phyloP scores from a whole-genome alignment of 2,329 filamentous ascomycete genomes.

The Xylariales sp. region DNA sequence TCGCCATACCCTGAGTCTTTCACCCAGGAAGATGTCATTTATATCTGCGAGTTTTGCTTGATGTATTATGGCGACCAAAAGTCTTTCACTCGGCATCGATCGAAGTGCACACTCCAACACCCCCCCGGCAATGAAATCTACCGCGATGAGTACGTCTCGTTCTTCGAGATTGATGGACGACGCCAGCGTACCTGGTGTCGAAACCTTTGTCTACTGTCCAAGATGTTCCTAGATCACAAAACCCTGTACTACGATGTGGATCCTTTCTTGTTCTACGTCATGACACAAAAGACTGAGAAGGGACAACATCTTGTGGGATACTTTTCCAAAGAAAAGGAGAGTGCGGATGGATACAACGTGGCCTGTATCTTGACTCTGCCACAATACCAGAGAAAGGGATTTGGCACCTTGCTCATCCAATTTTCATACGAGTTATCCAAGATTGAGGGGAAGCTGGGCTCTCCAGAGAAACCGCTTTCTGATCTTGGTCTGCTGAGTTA shows the following conservation, averaged over 20 bases:
- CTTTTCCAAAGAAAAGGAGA: conserved; percentile 98
- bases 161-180: conserved; percentile 95
- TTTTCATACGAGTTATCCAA: conserved; percentile 97
- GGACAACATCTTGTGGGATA: conserved; percentile 98
- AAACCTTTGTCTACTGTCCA: conserved; percentile 89
- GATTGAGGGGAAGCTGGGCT: conserved; percentile 91
- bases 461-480: conserved; percentile 92
- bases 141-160: conserved; percentile 86
- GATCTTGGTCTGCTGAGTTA: conserved; percentile 92
- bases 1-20: conserved; percentile 92
- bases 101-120: conserved; percentile 86
- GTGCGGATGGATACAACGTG: conserved; percentile 93
- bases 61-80: conserved; percentile 82
- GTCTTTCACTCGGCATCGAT: conserved; percentile 78
- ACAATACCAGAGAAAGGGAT: conserved; percentile 93
- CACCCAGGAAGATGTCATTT: conserved; percentile 83
- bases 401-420: conserved; percentile 87
- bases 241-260: conserved; percentile 99
- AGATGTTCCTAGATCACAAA: conserved; percentile 95
- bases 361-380: conserved; percentile 96
- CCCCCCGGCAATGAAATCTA: conserved; percentile 98
- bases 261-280: conserved; percentile 97
- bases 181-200: conserved; percentile 95
- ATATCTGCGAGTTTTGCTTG: conserved; percentile 96
- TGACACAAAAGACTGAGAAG: conserved; percentile 83